Conservation (phyloP, 1,284 basidiomycete species). For the Vanrija pseudolonga region DNA sequence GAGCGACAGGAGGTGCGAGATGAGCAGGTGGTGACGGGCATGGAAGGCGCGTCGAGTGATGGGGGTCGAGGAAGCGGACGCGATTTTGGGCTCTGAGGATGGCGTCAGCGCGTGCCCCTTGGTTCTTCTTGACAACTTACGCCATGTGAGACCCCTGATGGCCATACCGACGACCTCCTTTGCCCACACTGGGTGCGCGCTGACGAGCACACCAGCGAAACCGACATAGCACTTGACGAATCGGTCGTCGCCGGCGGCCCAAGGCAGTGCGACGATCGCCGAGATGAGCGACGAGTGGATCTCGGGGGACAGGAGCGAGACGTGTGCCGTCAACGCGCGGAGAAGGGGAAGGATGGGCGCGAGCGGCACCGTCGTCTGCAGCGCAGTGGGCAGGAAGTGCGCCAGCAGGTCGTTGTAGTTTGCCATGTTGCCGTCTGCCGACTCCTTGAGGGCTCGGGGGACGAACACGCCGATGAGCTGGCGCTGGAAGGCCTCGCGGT, state of each 20-base stretch:
- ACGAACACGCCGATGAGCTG: slow-evolving; percentile 48
- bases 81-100: slow-evolving; percentile 22
- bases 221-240: slow-evolving; percentile 82
- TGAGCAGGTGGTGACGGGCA: slow-evolving; percentile 77
- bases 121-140: slow-evolving; percentile 55
- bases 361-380: slow-evolving; percentile 29
- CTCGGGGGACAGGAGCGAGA: slow-evolving; percentile 42
- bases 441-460: slow-evolving; percentile 43
- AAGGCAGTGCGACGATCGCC: slow-evolving; percentile 81
- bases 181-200: slow-evolving; percentile 89
- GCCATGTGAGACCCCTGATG: slow-evolving; percentile 79
- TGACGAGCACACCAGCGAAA: slow-evolving; percentile 87
- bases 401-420: slow-evolving; percentile 56
- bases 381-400: slow-evolving; percentile 51
- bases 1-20: slow-evolving; percentile 77
- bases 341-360: slow-evolving; percentile 54
- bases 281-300: slow-evolving; percentile 79
- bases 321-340: slow-evolving; percentile 67
- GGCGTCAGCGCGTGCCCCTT: background rate
- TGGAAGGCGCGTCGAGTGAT: slow-evolving; percentile 80
- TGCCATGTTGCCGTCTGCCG: slow-evolving; percentile 43
- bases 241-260: slow-evolving; percentile 73
- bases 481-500: slow-evolving; percentile 44
- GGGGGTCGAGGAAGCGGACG: slow-evolving; percentile 7
- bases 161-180: slow-evolving; percentile 75